Percentiles rank a stretch among this genome's conserved stretches.
Evolutionary conservation across 1,284 basidiomycete species (phyloP).

Genomic region (Meira nashicola): DNA sequence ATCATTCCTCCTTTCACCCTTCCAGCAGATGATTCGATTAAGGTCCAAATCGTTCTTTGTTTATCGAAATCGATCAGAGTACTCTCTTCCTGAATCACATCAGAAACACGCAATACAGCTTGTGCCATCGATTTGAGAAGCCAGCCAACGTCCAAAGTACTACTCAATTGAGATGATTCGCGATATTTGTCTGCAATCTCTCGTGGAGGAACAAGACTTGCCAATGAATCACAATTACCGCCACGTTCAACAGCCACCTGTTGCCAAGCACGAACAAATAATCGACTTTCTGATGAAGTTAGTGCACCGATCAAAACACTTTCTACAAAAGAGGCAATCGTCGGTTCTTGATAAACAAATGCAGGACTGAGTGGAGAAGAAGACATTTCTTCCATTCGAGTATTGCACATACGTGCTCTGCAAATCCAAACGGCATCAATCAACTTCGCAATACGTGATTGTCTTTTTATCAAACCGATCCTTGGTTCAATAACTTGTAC

Average conservation of each 20-base stretch:
- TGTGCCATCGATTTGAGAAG: constrained; percentile 42
- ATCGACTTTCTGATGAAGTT: constrained; percentile 35
- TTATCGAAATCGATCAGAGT: constrained; percentile 44
- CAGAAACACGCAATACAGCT: constrained; percentile 19
- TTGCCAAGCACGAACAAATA: constrained; percentile 46
- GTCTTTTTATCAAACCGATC: constrained; percentile 37
- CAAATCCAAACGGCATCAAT: constrained; percentile 46
- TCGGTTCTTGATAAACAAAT: constrained; percentile 35
- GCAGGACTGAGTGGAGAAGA: constrained; percentile 12
- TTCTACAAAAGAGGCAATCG: constrained; percentile 47
- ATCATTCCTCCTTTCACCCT: background rate
- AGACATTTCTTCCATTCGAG: constrained; percentile 9
- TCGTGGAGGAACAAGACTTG: constrained; percentile 28
- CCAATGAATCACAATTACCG: constrained; percentile 27
- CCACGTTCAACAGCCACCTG: constrained; percentile 28
- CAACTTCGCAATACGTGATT: constrained; percentile 36
- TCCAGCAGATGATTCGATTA: constrained; percentile 31
- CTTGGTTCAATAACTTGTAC: constrained; percentile 43
- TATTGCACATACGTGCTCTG: constrained; percentile 36
- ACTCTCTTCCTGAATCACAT: constrained; percentile 18
- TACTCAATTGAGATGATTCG: constrained; percentile 16
- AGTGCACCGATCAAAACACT: constrained; percentile 40
- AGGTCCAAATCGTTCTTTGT: constrained; percentile 35
- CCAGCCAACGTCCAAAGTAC: constrained; percentile 48
- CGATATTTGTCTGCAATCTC: constrained; percentile 13